Conservation (phyloP, 75 land plant genomes). For the Pinus albicaulis region DNA sequence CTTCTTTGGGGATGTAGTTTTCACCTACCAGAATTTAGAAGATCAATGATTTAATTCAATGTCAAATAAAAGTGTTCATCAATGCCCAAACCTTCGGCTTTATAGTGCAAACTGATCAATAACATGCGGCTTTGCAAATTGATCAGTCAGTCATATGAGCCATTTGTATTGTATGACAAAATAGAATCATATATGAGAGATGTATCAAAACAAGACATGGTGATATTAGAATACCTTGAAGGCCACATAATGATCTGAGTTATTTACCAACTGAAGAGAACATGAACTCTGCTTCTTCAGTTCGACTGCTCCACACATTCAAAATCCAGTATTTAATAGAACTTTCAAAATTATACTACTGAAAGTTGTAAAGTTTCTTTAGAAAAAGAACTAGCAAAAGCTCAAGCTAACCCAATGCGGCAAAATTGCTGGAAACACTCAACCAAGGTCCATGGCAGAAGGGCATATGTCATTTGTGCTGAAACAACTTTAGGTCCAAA, state of each 20-base stretch:
- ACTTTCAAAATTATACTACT: background rate
- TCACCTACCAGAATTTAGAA: slow-evolving; percentile 47
- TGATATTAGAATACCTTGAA: slow-evolving; percentile 59
- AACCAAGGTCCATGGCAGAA: background rate
- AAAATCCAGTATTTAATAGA: background rate
- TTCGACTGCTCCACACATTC: slow-evolving; percentile 58
- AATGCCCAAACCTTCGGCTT: background rate
- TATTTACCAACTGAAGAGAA: slow-evolving; percentile 73
- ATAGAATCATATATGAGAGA: background rate
- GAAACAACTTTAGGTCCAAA: too few relatives aligned
- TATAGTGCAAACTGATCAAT: background rate
- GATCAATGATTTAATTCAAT: background rate
- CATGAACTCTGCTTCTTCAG: slow-evolving; percentile 90
- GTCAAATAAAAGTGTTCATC: background rate
- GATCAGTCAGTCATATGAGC: background rate
- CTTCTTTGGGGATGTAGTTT: slow-evolving; percentile 91
- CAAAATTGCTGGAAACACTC: background rate
- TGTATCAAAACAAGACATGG: background rate
- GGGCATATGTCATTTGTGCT: background rate
- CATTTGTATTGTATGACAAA: background rate
- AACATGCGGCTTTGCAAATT: background rate
- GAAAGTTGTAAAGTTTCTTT: background rate
- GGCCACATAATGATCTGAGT: slow-evolving; percentile 74
- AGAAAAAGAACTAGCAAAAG: background rate
- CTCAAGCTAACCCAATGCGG: background rate